phyloP scores from a whole-genome alignment of 1,139 yeast genomes.

The Schizosaccharomyces versatilis region DNA sequence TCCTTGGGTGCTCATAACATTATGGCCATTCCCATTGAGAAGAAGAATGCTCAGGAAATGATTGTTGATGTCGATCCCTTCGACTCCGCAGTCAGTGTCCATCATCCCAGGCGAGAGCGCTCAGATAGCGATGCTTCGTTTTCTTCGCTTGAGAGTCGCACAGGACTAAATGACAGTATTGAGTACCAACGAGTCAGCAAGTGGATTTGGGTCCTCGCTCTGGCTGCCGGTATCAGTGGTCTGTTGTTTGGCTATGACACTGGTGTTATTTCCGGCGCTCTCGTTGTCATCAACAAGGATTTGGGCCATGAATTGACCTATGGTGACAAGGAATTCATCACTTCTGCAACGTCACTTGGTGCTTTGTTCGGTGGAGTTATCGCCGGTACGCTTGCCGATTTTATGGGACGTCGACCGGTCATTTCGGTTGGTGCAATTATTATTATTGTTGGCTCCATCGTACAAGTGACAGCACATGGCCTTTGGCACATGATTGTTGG shows the following conservation, averaged over 20 bases:
- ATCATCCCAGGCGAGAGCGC: too few species aligned
- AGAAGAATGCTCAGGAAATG: too few species aligned
- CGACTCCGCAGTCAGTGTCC: too few species aligned
- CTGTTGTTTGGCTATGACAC: constrained; percentile 38
- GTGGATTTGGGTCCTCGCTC: constrained; percentile 13
- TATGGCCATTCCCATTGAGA: too few species aligned
- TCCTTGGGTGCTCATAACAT: too few species aligned
- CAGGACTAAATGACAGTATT: not conserved
- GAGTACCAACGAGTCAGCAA: constrained; percentile 9
- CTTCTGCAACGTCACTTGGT: constrained; percentile 30
- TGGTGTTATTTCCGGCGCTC: constrained; percentile 36
- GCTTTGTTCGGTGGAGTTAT: constrained; percentile 21
- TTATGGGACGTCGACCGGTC: constrained; percentile 13
- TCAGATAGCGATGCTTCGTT: too few species aligned
- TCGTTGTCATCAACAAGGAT: constrained; percentile 17
- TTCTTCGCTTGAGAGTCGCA: too few species aligned
- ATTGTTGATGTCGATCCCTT: too few species aligned
- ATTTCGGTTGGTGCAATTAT: constrained; percentile 6
- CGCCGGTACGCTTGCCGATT: constrained; percentile 38
- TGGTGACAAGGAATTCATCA: constrained; percentile 20
- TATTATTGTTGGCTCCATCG: constrained; percentile 22
- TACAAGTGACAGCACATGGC: constrained; percentile 24
- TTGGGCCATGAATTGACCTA: not conserved
- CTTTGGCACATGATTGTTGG: constrained; percentile 25
- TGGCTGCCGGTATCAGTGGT: constrained; percentile 35